Base-by-base conservation (phyloP, 148 eudicot genomes). In the Amaranthus cruentus region DNA sequence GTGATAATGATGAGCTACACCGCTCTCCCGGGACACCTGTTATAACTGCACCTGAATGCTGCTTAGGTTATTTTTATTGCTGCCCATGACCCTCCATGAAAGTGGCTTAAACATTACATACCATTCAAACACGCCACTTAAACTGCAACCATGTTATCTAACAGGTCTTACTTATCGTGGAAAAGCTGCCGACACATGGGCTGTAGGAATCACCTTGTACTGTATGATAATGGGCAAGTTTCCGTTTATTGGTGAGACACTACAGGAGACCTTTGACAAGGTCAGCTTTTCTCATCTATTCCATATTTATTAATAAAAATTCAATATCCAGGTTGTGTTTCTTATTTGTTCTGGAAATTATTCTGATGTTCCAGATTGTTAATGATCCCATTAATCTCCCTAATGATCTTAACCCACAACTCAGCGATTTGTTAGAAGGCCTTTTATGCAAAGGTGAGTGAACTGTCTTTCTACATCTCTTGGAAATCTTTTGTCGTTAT, bases 21-120 rank as follows among this genome's bases (percentile, higher is more conserved):
- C 97, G 98, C 70, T 91, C 98, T 75, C 98, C 98, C 68, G 98
- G 98, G 70, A 95, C 98, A 65, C 98, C 98, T 55, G 98, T 91
- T 57, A 91, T 95, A 49, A 95, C 98, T 72, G 98, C 98, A 53
- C 98, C 98, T 2, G 98, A 95, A 76, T 95, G 98, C 77, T 95
- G 98, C 79, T 75, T 88, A 87, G 98, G 98, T 91, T 47, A 51
- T 79, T 76, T 42, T 49, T 59, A 28, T 50, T 70, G 18, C 77
- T 75, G 43, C 50, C 5, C 46, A 56, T 75, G 21, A 11, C 68
- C 62, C 54, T 56, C 44, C 47, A 38, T 3, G 3, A 5, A 4
- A 4, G 58, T 65, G 48, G 13, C 61, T 53, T 60, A 12, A 44
- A 15, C 10, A 18, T 7, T 47, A n/a, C 38, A 18, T 10, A 64